These are phyloP conservation scores for Pelargonium myrrhifolium DNA, from an alignment of 441 rosid species.

Conservation along the genomic window DNA sequence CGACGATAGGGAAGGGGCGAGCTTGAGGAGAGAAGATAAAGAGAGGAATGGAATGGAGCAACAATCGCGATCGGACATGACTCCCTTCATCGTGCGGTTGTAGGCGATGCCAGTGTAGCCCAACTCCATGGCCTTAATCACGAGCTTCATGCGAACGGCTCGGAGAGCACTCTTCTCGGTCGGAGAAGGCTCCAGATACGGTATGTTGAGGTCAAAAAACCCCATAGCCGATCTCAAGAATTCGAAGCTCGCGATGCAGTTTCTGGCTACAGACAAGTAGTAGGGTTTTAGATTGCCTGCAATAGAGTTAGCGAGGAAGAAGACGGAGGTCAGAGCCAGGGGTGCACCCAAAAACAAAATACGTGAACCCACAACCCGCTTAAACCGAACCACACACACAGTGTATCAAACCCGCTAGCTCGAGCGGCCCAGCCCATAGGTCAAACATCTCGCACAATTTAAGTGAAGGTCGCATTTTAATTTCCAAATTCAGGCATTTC, in stretches of 20 bases:
- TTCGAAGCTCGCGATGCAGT: neutral
- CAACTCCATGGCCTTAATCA: conserved; percentile 66
- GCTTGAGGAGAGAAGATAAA: conserved; percentile 50
- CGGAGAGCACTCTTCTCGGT: conserved; percentile 27
- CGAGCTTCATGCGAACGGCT: conserved; percentile 46
- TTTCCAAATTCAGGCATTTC: too few species aligned
- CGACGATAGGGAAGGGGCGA: conserved; percentile 53
- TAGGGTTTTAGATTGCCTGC: neutral
- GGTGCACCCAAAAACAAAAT: too few species aligned
- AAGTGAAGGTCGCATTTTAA: too few species aligned
- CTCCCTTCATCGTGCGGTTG: conserved; percentile 58
- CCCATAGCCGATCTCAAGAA: conserved; percentile 33
- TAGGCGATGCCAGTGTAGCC: conserved; percentile 85
- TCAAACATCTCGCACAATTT: too few species aligned
- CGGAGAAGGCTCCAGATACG: conserved; percentile 35
- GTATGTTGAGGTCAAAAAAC: conserved; percentile 76
- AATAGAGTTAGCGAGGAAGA: neutral
- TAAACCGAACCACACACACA: too few species aligned
- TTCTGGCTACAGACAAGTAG: neutral
- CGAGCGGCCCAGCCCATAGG: too few species aligned
- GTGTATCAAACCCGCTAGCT: too few species aligned
- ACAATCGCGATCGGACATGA: conserved; percentile 66
- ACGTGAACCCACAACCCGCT: too few species aligned
- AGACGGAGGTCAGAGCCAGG: neutral
- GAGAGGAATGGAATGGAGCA: conserved; percentile 64